Conservation (phyloP, 495 filamentous ascomycete species). For the Neurospora cerealis region DNA sequence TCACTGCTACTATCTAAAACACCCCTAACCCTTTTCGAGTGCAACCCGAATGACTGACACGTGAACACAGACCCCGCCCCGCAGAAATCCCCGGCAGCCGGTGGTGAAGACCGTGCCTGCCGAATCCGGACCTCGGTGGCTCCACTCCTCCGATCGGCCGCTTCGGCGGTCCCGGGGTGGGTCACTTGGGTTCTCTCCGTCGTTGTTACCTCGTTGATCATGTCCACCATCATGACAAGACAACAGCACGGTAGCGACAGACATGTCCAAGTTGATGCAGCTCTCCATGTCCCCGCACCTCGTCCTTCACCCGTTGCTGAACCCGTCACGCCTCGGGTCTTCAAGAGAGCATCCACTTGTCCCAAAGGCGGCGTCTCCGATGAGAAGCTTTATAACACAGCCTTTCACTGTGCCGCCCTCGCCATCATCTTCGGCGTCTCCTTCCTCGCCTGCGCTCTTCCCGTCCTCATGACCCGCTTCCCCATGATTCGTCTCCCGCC, state of each 20-base stretch:
- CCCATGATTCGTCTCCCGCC: slow-evolving; percentile 34
- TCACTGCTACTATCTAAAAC: neutral
- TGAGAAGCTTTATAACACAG: slow-evolving; percentile 45
- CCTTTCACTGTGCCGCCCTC: slow-evolving; percentile 63
- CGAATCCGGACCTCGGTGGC: neutral
- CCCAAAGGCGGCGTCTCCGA: slow-evolving; percentile 17
- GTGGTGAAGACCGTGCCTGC: slow-evolving; percentile 25
- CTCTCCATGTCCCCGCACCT: neutral
- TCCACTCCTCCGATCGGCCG: slow-evolving; percentile 2
- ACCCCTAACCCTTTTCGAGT: neutral
- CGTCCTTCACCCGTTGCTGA: neutral
- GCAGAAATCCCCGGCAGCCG: slow-evolving; percentile 9
- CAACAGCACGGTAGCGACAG: neutral
- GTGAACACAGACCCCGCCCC: neutral
- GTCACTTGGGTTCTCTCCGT: slow-evolving; percentile 21
- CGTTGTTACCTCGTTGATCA: slow-evolving; percentile 11
- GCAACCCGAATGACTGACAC: neutral
- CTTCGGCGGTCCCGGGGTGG: slow-evolving; percentile 16
- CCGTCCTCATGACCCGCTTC: slow-evolving; percentile 41
- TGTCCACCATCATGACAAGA: neutral
- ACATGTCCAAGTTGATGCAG: neutral
- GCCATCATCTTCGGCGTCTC: slow-evolving; percentile 63
- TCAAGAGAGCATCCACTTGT: neutral
- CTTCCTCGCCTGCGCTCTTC: slow-evolving; percentile 50
- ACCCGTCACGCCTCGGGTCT: neutral